Evolutionary conservation across 116 monocot genomes (phyloP).

Genomic region (Cymodocea nodosa): DNA sequence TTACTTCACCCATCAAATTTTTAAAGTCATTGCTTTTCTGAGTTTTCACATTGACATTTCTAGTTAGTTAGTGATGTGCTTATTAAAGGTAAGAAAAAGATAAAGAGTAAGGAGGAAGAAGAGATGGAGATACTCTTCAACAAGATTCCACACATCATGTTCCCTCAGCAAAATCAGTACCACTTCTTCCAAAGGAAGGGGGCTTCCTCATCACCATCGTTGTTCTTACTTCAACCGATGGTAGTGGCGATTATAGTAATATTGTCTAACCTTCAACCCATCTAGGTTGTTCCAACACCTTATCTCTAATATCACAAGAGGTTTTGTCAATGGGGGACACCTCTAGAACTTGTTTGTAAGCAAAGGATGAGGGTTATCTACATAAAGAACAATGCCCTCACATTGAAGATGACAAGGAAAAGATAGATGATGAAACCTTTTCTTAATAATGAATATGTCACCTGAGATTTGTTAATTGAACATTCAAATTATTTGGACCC

Average conservation of each 20-base stretch:
- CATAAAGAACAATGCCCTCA: not conserved
- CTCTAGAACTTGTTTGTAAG: not conserved
- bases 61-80: not conserved
- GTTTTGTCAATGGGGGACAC: too few relatives aligned
- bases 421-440: not conserved
- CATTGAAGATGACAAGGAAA: not conserved
- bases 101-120: constrained; percentile 5
- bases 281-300: too few relatives aligned
- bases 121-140: constrained; percentile 10
- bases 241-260: not conserved
- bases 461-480: not conserved
- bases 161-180: not conserved
- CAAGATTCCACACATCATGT: constrained; percentile 2
- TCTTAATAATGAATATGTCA: not conserved
- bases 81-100: not conserved
- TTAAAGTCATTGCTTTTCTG: too few relatives aligned
- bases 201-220: not conserved
- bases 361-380: not conserved
- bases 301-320: too few relatives aligned
- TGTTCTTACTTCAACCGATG: not conserved
- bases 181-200: not conserved
- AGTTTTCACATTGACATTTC: too few relatives aligned
- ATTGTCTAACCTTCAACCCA: not conserved
- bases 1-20: not conserved
- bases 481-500: not conserved